Base-by-base conservation (phyloP, 106 monocot species). In the Amphibolis antarctica region DNA sequence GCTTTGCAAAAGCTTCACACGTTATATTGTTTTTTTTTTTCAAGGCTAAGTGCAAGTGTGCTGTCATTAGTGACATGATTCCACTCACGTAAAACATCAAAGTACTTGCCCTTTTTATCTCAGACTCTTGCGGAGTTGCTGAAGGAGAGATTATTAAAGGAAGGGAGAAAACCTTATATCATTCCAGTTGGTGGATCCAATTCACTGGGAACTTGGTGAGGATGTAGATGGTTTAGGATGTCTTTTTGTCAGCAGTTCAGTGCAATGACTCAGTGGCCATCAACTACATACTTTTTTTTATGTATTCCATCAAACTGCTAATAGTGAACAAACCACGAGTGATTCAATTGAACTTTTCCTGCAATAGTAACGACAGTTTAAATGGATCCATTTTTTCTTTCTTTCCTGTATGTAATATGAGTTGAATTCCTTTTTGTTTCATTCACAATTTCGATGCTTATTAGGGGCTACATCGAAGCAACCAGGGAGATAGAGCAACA, bases 111-210 rank as follows among this genome's bases (percentile, higher is more conserved):
- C 12, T 10, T 60, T 42, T 45, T 64, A 18, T 55, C 20, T 36
- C 64, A 94, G 94, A 59, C 73, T 68, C 81, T 94, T 59, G 84
- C 89, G 21, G 86, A 94, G 6, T 47, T 86, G 46, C 82, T 94
- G 11, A 82, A 89, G 72, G 69, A 76, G 52, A 81, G 74, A 72
- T 44, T 94, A 44, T 6, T 69, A 57, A 74, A 69, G 45, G 79
- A 89, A 82, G 89, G 94, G 61, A 81, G 84, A 75, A 94, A 82
- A 24, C 94, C 94, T 51, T 94, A 89, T 72, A 73, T 94, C 42
- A 94, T 94, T 76, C 94, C 94, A 62, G 94, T 89, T 71, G 94
- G 94, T 49, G 94, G 94, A 78, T 94, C 94, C 59, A 94, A 94
- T 71, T 86, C 94, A 44, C 78, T 94, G 22, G 94, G 94, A 62